Conservation (phyloP, 2,329 filamentous ascomycete species). For the Fusarium sterilihyphosum region DNA sequence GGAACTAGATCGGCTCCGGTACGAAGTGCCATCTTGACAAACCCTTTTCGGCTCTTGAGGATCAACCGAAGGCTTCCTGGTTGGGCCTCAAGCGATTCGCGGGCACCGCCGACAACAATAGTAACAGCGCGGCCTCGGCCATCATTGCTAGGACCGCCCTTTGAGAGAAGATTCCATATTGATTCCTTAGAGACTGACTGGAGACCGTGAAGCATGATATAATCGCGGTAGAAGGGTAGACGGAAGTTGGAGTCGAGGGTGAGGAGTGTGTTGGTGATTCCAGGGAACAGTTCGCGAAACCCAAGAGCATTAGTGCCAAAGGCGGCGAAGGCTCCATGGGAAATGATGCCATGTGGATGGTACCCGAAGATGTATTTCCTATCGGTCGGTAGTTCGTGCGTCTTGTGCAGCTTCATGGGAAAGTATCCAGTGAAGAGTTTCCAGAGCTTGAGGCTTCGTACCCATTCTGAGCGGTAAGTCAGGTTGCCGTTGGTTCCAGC, state of each 20-base stretch:
- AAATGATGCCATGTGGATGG: constrained; percentile 97
- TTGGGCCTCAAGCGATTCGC: constrained; percentile 89
- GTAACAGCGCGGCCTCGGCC: constrained; percentile 97
- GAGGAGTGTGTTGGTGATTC: constrained; percentile 91
- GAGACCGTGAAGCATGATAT: constrained; percentile 88
- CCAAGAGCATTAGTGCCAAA: constrained; percentile 92
- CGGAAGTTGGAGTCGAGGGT: constrained; percentile 97
- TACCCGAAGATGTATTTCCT: constrained; percentile 98
- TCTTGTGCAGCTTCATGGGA: constrained; percentile 87
- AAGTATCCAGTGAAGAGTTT: constrained; percentile 92
- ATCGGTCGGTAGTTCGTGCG: constrained; percentile 78
- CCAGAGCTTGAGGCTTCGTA: constrained; percentile 82
- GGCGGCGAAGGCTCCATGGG: constrained; percentile 91
- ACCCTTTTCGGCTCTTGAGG: constrained; percentile 86
- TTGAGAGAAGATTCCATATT: constrained; percentile 86
- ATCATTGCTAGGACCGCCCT: constrained; percentile 78
- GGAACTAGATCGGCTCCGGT: constrained; percentile 95
- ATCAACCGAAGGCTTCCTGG: constrained; percentile 82
- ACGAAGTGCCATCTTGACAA: constrained; percentile 91
- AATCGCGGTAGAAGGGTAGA: constrained; percentile 93
- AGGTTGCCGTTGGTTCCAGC: constrained; percentile 80
- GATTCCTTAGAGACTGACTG: constrained; percentile 90
- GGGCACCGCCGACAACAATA: constrained; percentile 92
- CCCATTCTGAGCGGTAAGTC: constrained; percentile 76
- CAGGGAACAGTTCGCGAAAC: constrained; percentile 88